A percentile compares a stretch with the other conserved stretches of the same genome.
Evolutionary conservation across 495 filamentous ascomycete genomes (phyloP).

Genomic region (Penicillium paradoxum): DNA sequence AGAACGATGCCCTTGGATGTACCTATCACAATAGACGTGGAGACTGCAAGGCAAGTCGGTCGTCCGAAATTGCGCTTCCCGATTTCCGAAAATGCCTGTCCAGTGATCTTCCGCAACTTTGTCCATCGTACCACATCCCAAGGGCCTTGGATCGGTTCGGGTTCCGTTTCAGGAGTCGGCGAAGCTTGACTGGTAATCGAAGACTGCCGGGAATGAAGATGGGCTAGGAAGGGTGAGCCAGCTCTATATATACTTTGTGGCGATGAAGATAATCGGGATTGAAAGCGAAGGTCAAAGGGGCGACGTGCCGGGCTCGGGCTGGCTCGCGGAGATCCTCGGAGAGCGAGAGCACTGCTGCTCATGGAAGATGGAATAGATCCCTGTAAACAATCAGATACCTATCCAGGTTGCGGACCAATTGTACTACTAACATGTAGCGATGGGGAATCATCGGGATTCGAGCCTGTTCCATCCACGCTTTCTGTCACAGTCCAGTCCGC

Average conservation of each 20-base stretch:
- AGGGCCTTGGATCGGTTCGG: conserved; percentile 62
- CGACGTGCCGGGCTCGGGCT: conserved; percentile 75
- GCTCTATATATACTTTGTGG: conserved; percentile 57
- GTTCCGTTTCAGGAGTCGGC: conserved; percentile 49
- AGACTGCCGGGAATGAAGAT: conserved; percentile 68
- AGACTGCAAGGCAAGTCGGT: conserved; percentile 85
- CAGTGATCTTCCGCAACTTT: conserved; percentile 81
- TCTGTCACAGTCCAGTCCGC: conserved; percentile 18
- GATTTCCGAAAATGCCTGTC: conserved; percentile 88
- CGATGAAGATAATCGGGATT: conserved; percentile 70
- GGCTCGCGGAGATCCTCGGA: conserved; percentile 44
- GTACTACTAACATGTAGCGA: conserved; percentile 69
- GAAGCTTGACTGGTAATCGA: conserved; percentile 58
- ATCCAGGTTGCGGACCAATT: conserved; percentile 2
- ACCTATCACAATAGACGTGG: conserved; percentile 83
- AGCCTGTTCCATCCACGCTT: conserved; percentile 51
- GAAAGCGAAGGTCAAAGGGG: conserved; percentile 92
- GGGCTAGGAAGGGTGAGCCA: conserved; percentile 74
- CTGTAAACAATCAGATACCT: conserved; percentile 43
- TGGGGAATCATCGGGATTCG: conserved; percentile 82
- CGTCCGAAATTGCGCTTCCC: conserved; percentile 89
- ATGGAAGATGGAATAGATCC: conserved; percentile 77
- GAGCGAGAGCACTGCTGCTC: conserved; percentile 56
- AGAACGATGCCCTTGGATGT: conserved; percentile 92
- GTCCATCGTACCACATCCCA: conserved; percentile 99